Conservation (phyloP, 23 red algal species). For the Chondrus crispus region DNA sequence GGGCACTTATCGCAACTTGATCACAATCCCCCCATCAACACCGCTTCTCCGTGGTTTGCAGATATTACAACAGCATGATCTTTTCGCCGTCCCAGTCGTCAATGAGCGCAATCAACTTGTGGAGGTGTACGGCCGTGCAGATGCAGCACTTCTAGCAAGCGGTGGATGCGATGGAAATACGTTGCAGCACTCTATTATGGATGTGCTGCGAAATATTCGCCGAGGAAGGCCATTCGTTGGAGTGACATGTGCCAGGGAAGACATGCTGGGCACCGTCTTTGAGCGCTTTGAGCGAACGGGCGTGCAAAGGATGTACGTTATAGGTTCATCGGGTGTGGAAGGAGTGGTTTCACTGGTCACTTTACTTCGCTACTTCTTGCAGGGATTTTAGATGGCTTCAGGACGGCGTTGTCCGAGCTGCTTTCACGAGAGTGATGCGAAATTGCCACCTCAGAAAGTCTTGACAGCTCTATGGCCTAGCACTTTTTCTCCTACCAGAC, state of each 20-base stretch:
- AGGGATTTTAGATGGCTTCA: too few species aligned
- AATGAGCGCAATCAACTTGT: neutral
- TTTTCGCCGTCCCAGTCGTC: conserved; percentile 5
- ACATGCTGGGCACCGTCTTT: conserved; percentile 3
- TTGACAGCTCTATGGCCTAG: too few species aligned
- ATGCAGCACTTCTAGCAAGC: conserved; percentile 1
- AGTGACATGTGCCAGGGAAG: neutral
- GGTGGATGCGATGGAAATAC: neutral
- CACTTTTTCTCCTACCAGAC: too few species aligned
- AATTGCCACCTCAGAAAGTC: too few species aligned
- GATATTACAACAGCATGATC: neutral
- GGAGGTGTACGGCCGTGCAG: neutral
- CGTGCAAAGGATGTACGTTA: neutral
- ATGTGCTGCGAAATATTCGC: neutral
- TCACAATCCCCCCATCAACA: neutral
- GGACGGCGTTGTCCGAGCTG: too few species aligned
- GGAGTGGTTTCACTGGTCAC: neutral
- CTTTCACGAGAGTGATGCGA: too few species aligned
- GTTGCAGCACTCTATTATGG: neutral
- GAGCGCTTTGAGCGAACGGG: neutral
- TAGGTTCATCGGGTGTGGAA: neutral
- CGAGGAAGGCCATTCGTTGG: neutral
- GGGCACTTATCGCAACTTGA: neutral
- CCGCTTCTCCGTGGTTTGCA: neutral
- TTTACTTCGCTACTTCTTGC: neutral